Percentiles rank a stretch among this genome's conserved stretches.
Conservation (phyloP, 257 asterid genomes). For the Gentiana straminea region DNA sequence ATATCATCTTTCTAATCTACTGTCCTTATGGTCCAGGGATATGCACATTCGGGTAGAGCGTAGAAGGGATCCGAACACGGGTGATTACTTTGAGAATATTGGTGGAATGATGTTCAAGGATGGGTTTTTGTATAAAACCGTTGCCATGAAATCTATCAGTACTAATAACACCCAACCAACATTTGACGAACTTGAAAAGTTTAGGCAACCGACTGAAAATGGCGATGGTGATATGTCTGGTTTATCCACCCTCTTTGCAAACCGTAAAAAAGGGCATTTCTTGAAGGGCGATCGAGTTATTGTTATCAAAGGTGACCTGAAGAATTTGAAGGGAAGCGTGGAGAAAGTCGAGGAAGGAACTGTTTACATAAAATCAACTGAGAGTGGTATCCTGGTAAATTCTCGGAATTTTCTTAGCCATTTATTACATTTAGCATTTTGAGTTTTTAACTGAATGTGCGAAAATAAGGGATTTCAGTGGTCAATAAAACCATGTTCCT, state of each 20-base stretch:
- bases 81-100: conserved; percentile 75
- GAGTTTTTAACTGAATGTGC: background rate
- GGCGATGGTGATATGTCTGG: conserved; percentile 85
- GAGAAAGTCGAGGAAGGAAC: conserved; percentile 97
- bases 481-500: no score
- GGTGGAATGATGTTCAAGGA: conserved; percentile 97
- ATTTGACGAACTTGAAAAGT: conserved; percentile 95
- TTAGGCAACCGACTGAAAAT: conserved; percentile 63
- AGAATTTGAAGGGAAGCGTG: conserved; percentile 78
- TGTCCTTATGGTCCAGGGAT: conserved; percentile 40
- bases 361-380: conserved; percentile 81
- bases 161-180: conserved; percentile 75
- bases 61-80: conserved; percentile 61
- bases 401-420: background rate
- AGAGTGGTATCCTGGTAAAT: conserved; percentile 65
- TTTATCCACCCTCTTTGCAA: conserved; percentile 74
- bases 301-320: conserved; percentile 85
- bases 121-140: conserved; percentile 78
- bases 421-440: background rate
- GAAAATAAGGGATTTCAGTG: background rate
- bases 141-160: conserved; percentile 82
- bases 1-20: conserved; percentile 3
- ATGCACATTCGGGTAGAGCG: conserved; percentile 83
- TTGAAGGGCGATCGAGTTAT: conserved; percentile 93
- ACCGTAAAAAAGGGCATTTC: conserved; percentile 90